A percentile compares a stretch with the other conserved stretches of the same genome.
These are phyloP conservation scores for Jatropha curcas DNA, from an alignment of 345 rosid genomes.

Conservation along the genomic window DNA sequence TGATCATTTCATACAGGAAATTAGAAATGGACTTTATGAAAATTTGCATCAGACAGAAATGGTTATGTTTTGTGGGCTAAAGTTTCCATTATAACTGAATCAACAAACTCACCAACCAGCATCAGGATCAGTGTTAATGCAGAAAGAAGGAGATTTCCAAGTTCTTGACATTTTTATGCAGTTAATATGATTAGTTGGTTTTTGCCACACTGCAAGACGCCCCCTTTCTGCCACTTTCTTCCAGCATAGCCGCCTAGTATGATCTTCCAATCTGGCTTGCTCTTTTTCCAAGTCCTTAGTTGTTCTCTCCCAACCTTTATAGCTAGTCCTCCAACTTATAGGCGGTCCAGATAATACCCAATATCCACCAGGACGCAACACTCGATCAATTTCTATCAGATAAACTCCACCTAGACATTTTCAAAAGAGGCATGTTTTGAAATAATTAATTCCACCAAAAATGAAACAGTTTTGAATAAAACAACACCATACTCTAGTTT, in stretches of 20 bases:
- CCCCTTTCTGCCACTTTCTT: constrained; percentile 58
- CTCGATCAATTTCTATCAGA: constrained; percentile 69
- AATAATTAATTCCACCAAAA: not conserved
- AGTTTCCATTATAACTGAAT: not conserved
- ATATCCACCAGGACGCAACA: constrained; percentile 68
- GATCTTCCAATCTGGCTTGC: constrained; percentile 50
- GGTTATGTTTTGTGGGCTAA: no score
- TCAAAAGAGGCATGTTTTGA: no score
- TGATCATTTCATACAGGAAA: no score
- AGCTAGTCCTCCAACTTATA: constrained; percentile 45
- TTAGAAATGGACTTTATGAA: no score
- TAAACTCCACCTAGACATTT: constrained; percentile 56
- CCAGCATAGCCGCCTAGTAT: constrained; percentile 63
- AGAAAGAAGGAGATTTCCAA: constrained; percentile 41
- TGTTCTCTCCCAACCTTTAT: constrained; percentile 46
- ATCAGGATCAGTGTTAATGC: constrained; percentile 43
- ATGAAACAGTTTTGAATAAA: not conserved
- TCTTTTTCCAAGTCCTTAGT: constrained; percentile 47
- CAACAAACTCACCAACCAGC: constrained; percentile 51
- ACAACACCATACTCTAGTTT: not conserved
- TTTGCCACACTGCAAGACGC: constrained; percentile 60
- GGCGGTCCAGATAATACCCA: constrained; percentile 79
- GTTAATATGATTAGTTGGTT: constrained; percentile 58
- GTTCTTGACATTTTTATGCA: constrained; percentile 44
- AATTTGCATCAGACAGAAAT: not conserved